Conservation (phyloP, 805 yeast genomes). For the Kluyveromyces nonfermentans region DNA sequence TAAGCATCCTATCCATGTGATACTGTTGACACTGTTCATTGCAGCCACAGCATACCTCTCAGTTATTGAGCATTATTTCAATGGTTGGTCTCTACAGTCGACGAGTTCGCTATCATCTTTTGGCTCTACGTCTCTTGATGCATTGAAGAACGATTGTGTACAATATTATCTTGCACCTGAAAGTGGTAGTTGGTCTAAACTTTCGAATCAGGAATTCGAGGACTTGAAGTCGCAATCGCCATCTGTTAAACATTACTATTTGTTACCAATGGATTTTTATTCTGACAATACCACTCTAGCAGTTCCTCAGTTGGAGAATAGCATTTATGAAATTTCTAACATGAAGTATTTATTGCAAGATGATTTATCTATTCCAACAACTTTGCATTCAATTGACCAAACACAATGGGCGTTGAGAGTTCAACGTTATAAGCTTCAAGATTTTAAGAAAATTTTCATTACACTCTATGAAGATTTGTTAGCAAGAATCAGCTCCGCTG, state of each 20-base stretch:
- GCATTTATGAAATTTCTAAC: constrained; percentile 17
- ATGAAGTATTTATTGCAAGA: constrained; percentile 20
- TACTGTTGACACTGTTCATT: constrained; percentile 57
- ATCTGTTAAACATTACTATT: constrained; percentile 18
- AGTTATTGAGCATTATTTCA: constrained; percentile 56
- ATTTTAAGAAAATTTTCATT: constrained; percentile 44
- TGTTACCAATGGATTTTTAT: constrained; percentile 22
- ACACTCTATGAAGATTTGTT: constrained; percentile 33
- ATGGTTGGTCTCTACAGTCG: constrained; percentile 29
- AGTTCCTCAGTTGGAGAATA: constrained; percentile 24
- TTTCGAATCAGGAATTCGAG: constrained; percentile 14
- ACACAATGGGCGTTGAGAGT: constrained; percentile 52
- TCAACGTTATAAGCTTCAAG: constrained; percentile 44
- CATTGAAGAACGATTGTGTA: constrained; percentile 19
- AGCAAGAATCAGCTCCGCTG: constrained; percentile 57
- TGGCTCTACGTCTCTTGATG: constrained; percentile 11
- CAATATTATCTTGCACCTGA: constrained; percentile 18
- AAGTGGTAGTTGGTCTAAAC: constrained; percentile 13
- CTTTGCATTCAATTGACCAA: constrained; percentile 31
- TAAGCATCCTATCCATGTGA: constrained; percentile 77
- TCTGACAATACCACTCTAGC: constrained; percentile 6
- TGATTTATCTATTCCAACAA: constrained; percentile 13
- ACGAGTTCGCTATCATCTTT: constrained; percentile 9
- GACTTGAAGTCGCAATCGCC: constrained; percentile 3
- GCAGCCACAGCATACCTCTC: constrained; percentile 78